Evolutionary conservation across 495 filamentous ascomycete species (phyloP).

Genomic region (Tuber magnatum): DNA sequence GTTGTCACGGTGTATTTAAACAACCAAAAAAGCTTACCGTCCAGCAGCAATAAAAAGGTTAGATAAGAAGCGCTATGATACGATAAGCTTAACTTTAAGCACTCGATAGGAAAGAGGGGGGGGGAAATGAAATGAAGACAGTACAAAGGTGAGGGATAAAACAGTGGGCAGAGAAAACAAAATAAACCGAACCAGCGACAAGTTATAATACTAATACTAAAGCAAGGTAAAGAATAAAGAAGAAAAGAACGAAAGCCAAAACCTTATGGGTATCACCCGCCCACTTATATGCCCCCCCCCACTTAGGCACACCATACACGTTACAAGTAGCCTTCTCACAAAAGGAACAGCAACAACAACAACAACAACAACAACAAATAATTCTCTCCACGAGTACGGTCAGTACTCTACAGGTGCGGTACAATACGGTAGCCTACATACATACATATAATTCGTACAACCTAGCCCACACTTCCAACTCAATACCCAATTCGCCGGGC

Average conservation of each 20-base stretch:
- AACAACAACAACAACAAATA: background rate
- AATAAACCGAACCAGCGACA: background rate
- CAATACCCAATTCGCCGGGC: background rate
- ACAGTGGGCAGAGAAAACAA: background rate
- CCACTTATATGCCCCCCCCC: background rate
- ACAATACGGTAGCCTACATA: background rate
- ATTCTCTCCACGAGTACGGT: background rate
- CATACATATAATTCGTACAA: background rate
- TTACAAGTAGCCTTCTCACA: background rate
- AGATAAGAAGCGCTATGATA: background rate
- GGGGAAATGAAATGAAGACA: background rate
- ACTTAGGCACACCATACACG: background rate
- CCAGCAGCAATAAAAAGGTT: background rate
- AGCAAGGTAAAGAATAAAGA: background rate
- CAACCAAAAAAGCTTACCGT: background rate
- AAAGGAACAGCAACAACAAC: background rate
- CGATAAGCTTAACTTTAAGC: background rate
- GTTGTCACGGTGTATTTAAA: background rate
- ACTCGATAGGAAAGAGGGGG: too few species aligned
- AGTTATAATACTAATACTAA: background rate
- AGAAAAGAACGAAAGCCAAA: background rate
- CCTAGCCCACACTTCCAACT: background rate
- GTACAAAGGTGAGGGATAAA: background rate
- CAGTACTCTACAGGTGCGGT: background rate
- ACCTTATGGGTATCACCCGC: background rate